A percentile compares a stretch with the other conserved stretches of the same genome.
Evolutionary conservation across 495 filamentous ascomycete species (phyloP).

Genomic region (Neurospora sp.): DNA sequence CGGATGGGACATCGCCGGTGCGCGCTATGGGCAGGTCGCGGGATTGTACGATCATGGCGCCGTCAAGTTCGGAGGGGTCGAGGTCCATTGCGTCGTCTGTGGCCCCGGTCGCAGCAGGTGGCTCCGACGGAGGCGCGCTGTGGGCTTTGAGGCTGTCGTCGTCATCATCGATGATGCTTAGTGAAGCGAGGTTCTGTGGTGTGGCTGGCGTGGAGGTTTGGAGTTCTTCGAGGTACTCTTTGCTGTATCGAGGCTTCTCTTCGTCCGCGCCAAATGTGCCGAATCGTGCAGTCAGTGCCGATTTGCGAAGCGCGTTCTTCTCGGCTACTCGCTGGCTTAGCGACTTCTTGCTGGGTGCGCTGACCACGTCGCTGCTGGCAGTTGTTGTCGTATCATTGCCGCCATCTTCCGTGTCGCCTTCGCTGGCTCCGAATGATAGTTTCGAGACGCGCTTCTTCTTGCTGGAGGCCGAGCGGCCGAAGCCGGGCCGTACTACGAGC

Average conservation of each 20-base stretch:
- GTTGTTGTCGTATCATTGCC: conserved; percentile 14
- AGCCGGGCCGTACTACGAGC: conserved; percentile 26
- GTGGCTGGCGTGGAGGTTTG: conserved; percentile 72
- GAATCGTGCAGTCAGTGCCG: conserved; percentile 45
- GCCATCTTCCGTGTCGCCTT: conserved; percentile 44
- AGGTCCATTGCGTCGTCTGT: conserved; percentile 40
- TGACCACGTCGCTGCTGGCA: conserved; percentile 41
- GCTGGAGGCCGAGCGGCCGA: conserved; percentile 28
- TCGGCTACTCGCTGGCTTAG: conserved; percentile 64
- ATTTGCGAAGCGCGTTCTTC: conserved; percentile 51
- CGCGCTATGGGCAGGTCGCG: conserved; percentile 9
- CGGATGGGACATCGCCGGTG: not conserved
- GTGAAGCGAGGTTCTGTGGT: conserved; percentile 46
- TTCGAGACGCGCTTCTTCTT: conserved; percentile 56
- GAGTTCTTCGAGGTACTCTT: conserved; percentile 77
- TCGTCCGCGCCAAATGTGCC: conserved; percentile 47
- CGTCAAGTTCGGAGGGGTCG: conserved; percentile 45
- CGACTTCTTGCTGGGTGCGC: conserved; percentile 55
- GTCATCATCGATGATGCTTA: conserved; percentile 10
- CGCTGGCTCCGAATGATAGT: conserved; percentile 65
- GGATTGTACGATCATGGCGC: conserved; percentile 53
- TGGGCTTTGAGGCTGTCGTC: not conserved
- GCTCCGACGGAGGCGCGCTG: conserved; percentile 16
- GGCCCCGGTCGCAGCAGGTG: conserved; percentile 2
- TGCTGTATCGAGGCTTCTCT: conserved; percentile 67